phyloP scores from a whole-genome alignment of 2,329 filamentous ascomycete species.

The Beauveria australis region DNA sequence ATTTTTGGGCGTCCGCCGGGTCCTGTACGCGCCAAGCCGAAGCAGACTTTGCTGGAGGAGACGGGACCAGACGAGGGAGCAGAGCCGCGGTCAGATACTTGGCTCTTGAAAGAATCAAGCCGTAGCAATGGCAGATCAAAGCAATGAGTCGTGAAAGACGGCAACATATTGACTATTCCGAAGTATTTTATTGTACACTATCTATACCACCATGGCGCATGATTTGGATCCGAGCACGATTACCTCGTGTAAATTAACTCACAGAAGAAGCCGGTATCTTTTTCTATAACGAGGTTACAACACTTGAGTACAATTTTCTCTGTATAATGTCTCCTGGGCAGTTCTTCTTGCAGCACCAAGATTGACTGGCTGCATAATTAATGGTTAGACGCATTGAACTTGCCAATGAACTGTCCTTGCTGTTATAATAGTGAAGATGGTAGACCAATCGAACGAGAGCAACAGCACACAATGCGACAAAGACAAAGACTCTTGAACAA shows the following conservation, averaged over 20 bases:
- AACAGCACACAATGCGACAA: too few species aligned
- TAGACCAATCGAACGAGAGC: too few species aligned
- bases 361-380: too few species aligned
- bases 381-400: too few species aligned
- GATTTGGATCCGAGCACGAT: background rate
- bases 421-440: too few species aligned
- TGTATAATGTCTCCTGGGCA: too few species aligned
- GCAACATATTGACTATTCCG: background rate
- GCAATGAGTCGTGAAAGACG: background rate
- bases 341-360: too few species aligned
- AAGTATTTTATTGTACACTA: background rate
- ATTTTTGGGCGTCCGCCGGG: slow-evolving; percentile 19
- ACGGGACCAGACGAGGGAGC: background rate
- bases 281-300: too few species aligned
- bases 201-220: background rate
- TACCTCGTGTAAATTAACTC: background rate
- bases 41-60: background rate
- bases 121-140: background rate
- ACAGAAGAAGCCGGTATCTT: too few species aligned
- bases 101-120: background rate
- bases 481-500: too few species aligned
- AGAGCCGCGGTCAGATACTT: background rate
- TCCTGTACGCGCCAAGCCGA: background rate
- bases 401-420: too few species aligned
- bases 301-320: too few species aligned